Base-by-base conservation (phyloP, 2,329 filamentous ascomycete species). In the Colletotrichum brevisporum region DNA sequence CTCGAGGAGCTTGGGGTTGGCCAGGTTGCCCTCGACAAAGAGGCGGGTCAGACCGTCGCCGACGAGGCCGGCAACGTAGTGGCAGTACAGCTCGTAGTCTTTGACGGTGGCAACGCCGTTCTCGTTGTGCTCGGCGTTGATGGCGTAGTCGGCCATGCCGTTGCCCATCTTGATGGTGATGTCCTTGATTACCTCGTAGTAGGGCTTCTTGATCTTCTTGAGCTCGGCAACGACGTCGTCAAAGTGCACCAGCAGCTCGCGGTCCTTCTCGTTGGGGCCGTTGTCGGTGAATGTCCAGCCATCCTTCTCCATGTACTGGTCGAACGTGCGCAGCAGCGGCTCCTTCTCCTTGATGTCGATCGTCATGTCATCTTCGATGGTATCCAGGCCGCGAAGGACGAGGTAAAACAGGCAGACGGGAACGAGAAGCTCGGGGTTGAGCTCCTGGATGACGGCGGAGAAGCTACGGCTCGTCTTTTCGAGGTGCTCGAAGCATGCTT, bases 351-450 rank as follows among this genome's bases (percentile, higher is more conserved):
- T 87, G 47, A 95, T 83, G 3, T 92, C 85, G 70, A 99, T 91
- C 5, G 94, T 97, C 90, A 98, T 98, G 81, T 99, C 96, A 85
- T 99, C 96, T 83, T 99, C 96, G 70, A 99, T 93, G n/a, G 96
- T 99, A 81, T 99, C 96, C 58, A 99, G 88, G 54, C 94, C 96
- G 70, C 96, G 93, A 63, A 99, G 87, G 61, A 94, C 89, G 31
- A 99, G 89, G 84, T 99, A 99, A 87, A 99, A 99, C 10, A 98
- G 85, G 64, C 91, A 90, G 53, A 98, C 88, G 26, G 96, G 94
- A 48, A 98, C 89, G 43, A 98, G 89, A 39, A 99, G 90, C 82
- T 99, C 95, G 1, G 94, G 94, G 78, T 98, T 95, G 51, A 99
- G 88, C 83, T 99, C 96, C 82, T 97, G 90, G 73, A 99, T 99